Conservation (phyloP, 371 early-diverging fungal species). For the Funneliformis caledonium region DNA sequence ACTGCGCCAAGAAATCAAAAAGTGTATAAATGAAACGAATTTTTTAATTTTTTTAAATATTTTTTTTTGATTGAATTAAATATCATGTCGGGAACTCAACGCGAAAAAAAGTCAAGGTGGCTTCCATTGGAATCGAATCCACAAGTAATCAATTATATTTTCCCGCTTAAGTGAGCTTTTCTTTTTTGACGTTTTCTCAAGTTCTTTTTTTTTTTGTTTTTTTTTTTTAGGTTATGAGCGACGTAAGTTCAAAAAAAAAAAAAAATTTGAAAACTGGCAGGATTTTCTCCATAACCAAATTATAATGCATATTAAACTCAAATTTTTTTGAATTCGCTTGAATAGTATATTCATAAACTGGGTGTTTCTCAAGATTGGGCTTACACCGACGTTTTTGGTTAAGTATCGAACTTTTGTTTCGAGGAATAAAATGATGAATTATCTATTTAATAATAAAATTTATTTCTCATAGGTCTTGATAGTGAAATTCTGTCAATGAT, state of each 20-base stretch:
- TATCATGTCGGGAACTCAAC: background rate
- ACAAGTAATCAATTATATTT: constrained; percentile 8
- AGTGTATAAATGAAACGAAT: background rate
- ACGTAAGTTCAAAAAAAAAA: constrained; percentile 19
- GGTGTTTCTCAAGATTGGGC: constrained; percentile 32
- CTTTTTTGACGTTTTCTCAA: background rate
- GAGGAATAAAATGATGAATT: background rate
- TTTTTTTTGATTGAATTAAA: background rate
- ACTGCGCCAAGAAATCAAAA: too few species aligned
- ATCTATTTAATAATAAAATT: background rate
- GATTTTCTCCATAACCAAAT: background rate
- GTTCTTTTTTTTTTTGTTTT: too few species aligned
- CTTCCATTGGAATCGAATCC: constrained; percentile 42
- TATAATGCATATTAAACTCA: background rate
- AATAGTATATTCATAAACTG: constrained; percentile 39
- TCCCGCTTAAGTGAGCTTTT: background rate
- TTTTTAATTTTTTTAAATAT: background rate
- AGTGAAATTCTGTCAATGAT: constrained; percentile 78
- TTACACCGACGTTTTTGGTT: constrained; percentile 41
- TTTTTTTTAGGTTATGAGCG: constrained; percentile 23
- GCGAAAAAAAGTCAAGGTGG: constrained; percentile 29
- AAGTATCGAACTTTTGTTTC: background rate
- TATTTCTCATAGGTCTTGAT: constrained; percentile 69
- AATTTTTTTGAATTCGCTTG: background rate
- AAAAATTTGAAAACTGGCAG: too few species aligned